Base-by-base conservation (phyloP, 108 stramenopile species). In the Skeletonema marinoi region DNA sequence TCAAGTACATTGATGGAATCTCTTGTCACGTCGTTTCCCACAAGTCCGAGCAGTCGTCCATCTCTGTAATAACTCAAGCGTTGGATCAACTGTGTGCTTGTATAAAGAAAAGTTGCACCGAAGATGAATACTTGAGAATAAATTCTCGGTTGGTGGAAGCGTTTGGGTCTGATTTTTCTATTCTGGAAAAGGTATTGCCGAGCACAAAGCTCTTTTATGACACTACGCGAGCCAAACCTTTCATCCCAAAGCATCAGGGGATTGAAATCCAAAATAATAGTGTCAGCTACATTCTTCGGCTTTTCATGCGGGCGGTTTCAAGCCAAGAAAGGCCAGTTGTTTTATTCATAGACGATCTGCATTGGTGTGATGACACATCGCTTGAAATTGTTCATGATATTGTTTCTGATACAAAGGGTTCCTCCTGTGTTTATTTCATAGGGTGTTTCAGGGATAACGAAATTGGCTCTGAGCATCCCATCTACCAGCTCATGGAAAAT, bases 341-440 rank as follows among this genome's bases (percentile, higher is more conserved):
- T 56, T 41, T 86, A 10, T 86, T 86, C 41, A 33, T 86, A 4
- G 85, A 86, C 48, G 85, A 86, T 68, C 39, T 78, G 16, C 85
- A 82, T 32, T 85, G 84, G 84, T 76, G 76, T 9, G 84, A 80
- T 42, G n/a, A n/a, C 3, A 42, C 65, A 4, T 65, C 85, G 35
- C 32, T 86, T 0, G 73, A 60, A 35, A 42, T 86, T 7, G 39
- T 82, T 1, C 51, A 61, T 17, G 21, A 59, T 31, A 32, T 82
- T 29, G 33, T 82, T 9, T 78, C 72, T 25, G 81, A 82, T 39
- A 35, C 19, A 6, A 48, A 36, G 51, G 72, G 60, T 35, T 48
- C 50, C 3, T 70, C 61, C 39, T 78, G 72, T 39, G 19, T 82
- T 16, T 62, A 74, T 14, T 82, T 82, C 65, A 48, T 82, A 17